These are phyloP conservation scores for Aspergillus sp. DNA, from an alignment of 2,329 filamentous ascomycete species.

Conservation along the genomic window DNA sequence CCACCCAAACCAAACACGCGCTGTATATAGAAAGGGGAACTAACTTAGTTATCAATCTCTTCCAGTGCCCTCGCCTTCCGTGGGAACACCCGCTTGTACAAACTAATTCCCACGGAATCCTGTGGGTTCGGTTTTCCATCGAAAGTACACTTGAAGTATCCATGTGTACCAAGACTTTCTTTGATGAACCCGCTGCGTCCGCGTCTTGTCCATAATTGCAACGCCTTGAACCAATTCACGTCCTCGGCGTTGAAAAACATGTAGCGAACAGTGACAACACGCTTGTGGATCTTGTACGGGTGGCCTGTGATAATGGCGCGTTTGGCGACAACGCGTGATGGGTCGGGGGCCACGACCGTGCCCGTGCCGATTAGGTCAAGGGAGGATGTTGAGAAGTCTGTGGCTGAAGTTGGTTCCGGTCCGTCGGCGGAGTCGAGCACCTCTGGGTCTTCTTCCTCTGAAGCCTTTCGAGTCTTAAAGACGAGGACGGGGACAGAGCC, in stretches of 20 bases:
- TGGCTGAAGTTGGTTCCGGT: conserved; percentile 23
- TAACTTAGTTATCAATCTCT: conserved; percentile 16
- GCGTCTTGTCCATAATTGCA: conserved; percentile 90
- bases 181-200: conserved; percentile 90
- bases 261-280: conserved; percentile 92
- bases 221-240: conserved; percentile 94
- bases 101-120: conserved; percentile 85
- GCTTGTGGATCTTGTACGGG: conserved; percentile 98
- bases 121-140: conserved; percentile 94
- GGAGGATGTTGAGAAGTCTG: conserved; percentile 27
- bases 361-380: conserved; percentile 81
- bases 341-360: conserved; percentile 76
- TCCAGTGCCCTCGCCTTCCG: conserved; percentile 59
- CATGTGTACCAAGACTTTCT: conserved; percentile 91
- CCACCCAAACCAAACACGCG: neutral
- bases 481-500: conserved; percentile 87
- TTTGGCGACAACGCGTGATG: conserved; percentile 82
- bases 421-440: conserved; percentile 47
- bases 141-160: conserved; percentile 99
- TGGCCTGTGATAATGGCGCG: conserved; percentile 91
- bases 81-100: conserved; percentile 85
- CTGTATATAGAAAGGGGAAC: neutral
- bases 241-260: conserved; percentile 99
- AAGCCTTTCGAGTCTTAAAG: conserved; percentile 61
- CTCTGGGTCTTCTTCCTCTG: conserved; percentile 32